These are phyloP conservation scores for Hortiboletus campestris DNA, from an alignment of 768 basidiomycete species.

Conservation along the genomic window DNA sequence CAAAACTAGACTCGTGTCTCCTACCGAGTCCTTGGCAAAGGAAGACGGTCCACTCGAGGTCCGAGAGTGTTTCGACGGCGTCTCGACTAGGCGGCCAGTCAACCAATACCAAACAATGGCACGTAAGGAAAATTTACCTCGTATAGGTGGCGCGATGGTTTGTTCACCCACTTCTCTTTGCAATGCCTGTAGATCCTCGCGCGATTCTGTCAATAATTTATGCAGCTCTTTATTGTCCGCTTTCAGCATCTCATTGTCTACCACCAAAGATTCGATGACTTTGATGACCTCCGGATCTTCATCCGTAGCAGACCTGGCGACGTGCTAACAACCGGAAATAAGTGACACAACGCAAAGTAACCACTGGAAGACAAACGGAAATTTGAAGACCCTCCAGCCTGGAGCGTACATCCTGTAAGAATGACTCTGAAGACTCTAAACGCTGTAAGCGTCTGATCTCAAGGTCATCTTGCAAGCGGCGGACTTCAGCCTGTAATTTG, in stretches of 20 bases:
- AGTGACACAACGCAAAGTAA: slow-evolving; percentile 7
- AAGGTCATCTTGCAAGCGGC: slow-evolving; percentile 59
- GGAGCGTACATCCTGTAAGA: slow-evolving; percentile 63
- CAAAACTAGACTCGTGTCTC: slow-evolving; percentile 32
- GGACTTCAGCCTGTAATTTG: slow-evolving; percentile 68
- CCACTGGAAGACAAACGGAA: slow-evolving; percentile 41
- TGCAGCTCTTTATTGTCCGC: slow-evolving; percentile 81
- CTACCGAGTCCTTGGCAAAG: slow-evolving; percentile 42
- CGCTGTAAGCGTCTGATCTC: slow-evolving; percentile 60
- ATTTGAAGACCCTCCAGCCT: slow-evolving; percentile 60
- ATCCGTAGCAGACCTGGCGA: slow-evolving; percentile 32
- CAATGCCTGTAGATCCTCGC: slow-evolving; percentile 69
- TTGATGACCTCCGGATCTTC: slow-evolving; percentile 61
- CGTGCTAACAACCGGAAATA: slow-evolving; percentile 34
- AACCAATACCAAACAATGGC: neutral
- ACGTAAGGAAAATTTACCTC: slow-evolving; percentile 33
- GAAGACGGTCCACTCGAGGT: slow-evolving; percentile 45
- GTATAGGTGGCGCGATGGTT: slow-evolving; percentile 46
- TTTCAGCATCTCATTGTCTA: slow-evolving; percentile 80
- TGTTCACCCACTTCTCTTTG: slow-evolving; percentile 79
- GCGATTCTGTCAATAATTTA: slow-evolving; percentile 65
- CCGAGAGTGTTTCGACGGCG: slow-evolving; percentile 40
- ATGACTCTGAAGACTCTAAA: slow-evolving; percentile 62
- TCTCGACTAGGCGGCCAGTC: slow-evolving; percentile 25
- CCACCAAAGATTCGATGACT: slow-evolving; percentile 81